Evolutionary conservation across 2,329 filamentous ascomycete species (phyloP), one percentile per base, ranked within the genome.

Genomic region (Bipolaris oryzae): DNA sequence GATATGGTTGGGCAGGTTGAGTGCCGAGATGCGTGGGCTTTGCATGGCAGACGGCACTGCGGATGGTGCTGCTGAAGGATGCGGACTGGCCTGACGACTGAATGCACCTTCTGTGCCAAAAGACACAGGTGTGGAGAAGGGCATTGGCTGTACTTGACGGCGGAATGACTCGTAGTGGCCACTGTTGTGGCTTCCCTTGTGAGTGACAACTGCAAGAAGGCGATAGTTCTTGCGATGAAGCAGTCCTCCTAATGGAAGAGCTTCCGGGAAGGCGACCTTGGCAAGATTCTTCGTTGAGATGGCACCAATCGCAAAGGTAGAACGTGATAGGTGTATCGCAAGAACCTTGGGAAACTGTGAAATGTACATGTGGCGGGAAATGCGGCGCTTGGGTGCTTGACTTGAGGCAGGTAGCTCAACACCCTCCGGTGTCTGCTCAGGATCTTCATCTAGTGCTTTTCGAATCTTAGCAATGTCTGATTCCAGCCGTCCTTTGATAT

Each of bases 141-240:
- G 93, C 3, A 89, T 80, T 48, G 88, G 86, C 7, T 91, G 78
- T 56, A 91, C 89, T 76, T 98, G 95, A 35, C 95, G 86, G 33
- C 95, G 85, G 76, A 98, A 98, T 0, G 92, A 94, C 75, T 99
- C 95, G 78, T 99, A 99, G 73, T 99, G 95, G 0, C 95, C 95
- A 68, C 92, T 96, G 71, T 96, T 89, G 74, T 99, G 95, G 60
- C 91, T 96, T 35, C 95, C 95, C 70, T 96, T 96, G 74, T 99
- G 95, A 20, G 91, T 96, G 34, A 99, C 92, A 34, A 96, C 86
- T 11, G 89, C 92, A 0, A 96, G 84, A 5, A 99, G 82, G 68
- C 88, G 91, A 77, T 97, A 99, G 72, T 85, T 89, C 62, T 87
- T 89, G 69, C 89, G 87, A 54, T 89, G 85, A 41, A 95, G 78